A percentile compares a stretch with the other conserved stretches of the same genome.
These are phyloP conservation scores for Cardamine resedifolia DNA, from an alignment of 345 rosid genomes.

Conservation along the genomic window DNA sequence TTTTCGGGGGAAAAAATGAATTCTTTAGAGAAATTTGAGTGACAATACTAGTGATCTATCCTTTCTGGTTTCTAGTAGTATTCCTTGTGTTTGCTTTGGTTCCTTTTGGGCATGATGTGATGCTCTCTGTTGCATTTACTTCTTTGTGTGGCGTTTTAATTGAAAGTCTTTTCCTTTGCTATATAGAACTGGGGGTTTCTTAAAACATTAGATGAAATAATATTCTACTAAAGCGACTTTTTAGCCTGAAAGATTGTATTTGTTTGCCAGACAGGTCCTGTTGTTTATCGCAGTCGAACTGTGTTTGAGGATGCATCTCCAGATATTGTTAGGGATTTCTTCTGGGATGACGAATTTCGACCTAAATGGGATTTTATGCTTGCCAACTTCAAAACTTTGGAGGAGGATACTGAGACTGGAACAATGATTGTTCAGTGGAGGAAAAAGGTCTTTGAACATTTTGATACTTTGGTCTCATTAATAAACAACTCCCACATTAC, in stretches of 20 bases:
- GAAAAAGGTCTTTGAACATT: slow-evolving; percentile 60
- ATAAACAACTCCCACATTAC: neutral
- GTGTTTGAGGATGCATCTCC: slow-evolving; percentile 92
- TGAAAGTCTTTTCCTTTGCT: neutral
- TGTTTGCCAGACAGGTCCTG: slow-evolving; percentile 72
- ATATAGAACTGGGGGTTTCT: neutral
- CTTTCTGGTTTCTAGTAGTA: neutral
- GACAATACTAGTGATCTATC: neutral
- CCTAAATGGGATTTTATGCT: slow-evolving; percentile 99
- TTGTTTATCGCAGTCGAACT: slow-evolving; percentile 72
- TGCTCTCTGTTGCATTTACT: neutral
- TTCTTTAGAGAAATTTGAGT: neutral
- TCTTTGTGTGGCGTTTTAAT: neutral
- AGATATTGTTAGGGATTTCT: slow-evolving; percentile 94
- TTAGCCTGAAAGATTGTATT: slow-evolving; percentile 37
- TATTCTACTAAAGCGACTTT: neutral
- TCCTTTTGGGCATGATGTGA: neutral
- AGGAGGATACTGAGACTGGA: slow-evolving; percentile 79
- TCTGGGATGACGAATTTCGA: slow-evolving; percentile 98
- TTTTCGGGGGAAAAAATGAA: neutral
- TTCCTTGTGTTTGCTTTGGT: neutral
- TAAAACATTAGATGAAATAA: neutral
- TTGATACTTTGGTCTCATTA: neutral
- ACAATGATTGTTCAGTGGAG: slow-evolving; percentile 82
- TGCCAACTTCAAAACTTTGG: slow-evolving; percentile 62